Percentiles rank a stretch among this genome's conserved stretches.
These are phyloP conservation scores for Yarrowia sp. DNA, from an alignment of 805 yeast genomes.

Conservation along the genomic window DNA sequence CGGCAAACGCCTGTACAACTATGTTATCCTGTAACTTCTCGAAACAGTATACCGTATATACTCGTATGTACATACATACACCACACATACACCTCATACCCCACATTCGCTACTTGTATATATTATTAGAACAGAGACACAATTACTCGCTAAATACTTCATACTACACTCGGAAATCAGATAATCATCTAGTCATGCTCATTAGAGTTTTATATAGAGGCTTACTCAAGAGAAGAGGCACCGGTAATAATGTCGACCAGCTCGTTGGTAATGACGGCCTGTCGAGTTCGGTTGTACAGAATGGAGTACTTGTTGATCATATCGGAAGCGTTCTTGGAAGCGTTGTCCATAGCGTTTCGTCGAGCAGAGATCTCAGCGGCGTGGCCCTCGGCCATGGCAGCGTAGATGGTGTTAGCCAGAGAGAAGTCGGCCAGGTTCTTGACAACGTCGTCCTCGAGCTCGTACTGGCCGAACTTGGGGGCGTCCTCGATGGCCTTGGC, in stretches of 20 bases:
- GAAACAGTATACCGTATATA: too few relatives aligned
- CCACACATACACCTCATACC: too few relatives aligned
- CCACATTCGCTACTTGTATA: too few relatives aligned
- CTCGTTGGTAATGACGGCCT: conserved; percentile 98
- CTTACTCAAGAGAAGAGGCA: conserved; percentile 95
- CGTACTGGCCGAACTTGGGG: conserved; percentile 80
- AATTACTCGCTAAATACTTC: too few relatives aligned
- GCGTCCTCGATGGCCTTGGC: conserved; percentile 74
- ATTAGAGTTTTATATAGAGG: conserved; percentile 26
- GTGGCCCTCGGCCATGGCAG: conserved; percentile 96
- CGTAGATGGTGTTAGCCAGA: conserved; percentile 81
- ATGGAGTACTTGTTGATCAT: conserved; percentile 96
- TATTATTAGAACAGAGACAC: too few relatives aligned
- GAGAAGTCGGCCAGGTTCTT: conserved; percentile 71
- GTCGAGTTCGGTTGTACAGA: conserved; percentile 98
- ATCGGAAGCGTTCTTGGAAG: conserved; percentile 99
- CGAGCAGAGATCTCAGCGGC: conserved; percentile 98
- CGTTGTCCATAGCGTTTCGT: conserved; percentile 99
- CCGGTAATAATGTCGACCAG: conserved; percentile 99
- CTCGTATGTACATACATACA: too few relatives aligned
- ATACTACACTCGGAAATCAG: background rate
- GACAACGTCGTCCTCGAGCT: conserved; percentile 61
- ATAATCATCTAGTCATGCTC: conserved; percentile 28
- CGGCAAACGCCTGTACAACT: too few relatives aligned
- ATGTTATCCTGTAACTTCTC: too few relatives aligned